A percentile compares a stretch with the other conserved stretches of the same genome.
These are phyloP conservation scores for Amaranthus palmeri DNA, from an alignment of 148 eudicot genomes.

Conservation along the genomic window DNA sequence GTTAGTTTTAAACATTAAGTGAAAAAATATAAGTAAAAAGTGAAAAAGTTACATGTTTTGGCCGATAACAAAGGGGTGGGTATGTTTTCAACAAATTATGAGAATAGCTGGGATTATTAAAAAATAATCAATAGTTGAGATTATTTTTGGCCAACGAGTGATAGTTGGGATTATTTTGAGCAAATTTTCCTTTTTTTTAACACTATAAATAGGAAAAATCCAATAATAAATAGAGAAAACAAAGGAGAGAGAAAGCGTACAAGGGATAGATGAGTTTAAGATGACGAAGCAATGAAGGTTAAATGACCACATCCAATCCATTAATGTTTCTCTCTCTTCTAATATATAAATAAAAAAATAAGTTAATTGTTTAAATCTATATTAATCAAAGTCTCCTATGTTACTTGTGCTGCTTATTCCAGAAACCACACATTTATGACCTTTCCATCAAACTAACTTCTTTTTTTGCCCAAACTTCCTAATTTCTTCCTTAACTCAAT, in stretches of 20 bases:
- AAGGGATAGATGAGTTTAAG: slow-evolving; percentile 16
- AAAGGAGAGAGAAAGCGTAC: background rate
- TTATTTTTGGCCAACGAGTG: no score
- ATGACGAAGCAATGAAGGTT: slow-evolving; percentile 28
- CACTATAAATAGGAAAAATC: background rate
- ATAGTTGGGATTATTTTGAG: no score
- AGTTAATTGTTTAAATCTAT: background rate
- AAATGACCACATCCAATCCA: slow-evolving; percentile 26
- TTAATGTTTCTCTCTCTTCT: background rate
- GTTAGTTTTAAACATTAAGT: no score
- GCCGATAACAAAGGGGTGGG: no score
- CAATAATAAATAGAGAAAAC: background rate
- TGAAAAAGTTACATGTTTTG: no score
- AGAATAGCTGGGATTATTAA: no score
- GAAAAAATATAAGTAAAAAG: no score
- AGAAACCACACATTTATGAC: slow-evolving; percentile 1
- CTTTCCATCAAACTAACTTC: slow-evolving; percentile 2
- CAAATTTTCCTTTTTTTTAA: no score
- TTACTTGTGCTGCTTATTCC: slow-evolving; percentile 22
- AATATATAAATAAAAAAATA: no score
- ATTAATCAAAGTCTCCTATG: background rate
- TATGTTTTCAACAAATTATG: no score
- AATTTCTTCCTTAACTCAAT: background rate
- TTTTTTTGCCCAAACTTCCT: background rate
- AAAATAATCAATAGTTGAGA: no score